These are phyloP conservation scores for Didymella segeticola DNA, from an alignment of 2,329 filamentous ascomycete species.

Conservation along the genomic window DNA sequence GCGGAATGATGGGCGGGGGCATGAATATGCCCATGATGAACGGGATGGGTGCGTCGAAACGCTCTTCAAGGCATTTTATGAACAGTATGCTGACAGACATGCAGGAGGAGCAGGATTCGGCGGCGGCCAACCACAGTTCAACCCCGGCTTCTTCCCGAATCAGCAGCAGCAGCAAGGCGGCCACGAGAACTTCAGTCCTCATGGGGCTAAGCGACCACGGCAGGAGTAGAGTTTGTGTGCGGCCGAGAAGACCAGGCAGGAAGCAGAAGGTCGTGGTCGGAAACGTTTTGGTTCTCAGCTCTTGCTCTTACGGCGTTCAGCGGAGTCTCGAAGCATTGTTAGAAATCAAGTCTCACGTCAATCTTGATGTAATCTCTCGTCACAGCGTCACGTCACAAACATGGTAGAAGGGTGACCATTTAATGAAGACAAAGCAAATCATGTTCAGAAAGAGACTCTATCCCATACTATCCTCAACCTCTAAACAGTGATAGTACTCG, in stretches of 20 bases:
- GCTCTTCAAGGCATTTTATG: background rate
- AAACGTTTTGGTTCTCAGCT: no score
- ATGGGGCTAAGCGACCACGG: constrained; percentile 79
- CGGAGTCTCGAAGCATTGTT: background rate
- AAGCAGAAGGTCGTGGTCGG: no score
- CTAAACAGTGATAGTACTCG: no score
- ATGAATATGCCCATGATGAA: constrained; percentile 50
- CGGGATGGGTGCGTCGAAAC: constrained; percentile 40
- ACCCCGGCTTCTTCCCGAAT: constrained; percentile 71
- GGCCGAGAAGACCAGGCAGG: no score
- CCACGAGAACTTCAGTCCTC: constrained; percentile 75
- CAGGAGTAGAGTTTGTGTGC: constrained; percentile 62
- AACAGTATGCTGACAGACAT: constrained; percentile 15
- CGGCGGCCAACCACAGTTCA: constrained; percentile 71
- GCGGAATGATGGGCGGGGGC: constrained; percentile 36
- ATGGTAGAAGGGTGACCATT: no score
- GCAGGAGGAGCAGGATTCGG: constrained; percentile 58
- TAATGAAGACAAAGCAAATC: no score
- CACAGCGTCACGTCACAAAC: no score
- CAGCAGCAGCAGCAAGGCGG: constrained; percentile 54
- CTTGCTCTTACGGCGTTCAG: background rate
- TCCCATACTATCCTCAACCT: no score
- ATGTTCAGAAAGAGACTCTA: no score
- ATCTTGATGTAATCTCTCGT: background rate
- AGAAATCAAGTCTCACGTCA: background rate